Evolutionary conservation across 805 yeast species (phyloP).

Genomic region (Saturnispora galanensis): DNA sequence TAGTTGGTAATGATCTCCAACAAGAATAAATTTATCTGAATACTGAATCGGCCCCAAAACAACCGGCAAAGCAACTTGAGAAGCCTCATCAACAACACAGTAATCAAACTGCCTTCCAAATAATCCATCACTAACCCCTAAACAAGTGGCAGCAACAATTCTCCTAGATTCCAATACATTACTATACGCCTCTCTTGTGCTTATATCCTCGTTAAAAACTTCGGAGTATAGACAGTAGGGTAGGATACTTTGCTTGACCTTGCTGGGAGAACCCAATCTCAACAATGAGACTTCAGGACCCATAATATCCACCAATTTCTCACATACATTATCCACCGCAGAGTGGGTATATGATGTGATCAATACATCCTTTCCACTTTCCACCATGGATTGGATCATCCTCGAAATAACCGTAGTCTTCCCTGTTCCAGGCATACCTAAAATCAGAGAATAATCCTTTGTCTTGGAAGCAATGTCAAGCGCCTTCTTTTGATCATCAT

Average conservation of each 20-base stretch:
- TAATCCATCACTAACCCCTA: slow-evolving; percentile 59
- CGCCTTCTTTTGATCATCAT: slow-evolving; percentile 64
- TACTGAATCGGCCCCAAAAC: slow-evolving; percentile 79
- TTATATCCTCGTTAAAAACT: slow-evolving; percentile 18
- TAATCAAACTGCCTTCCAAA: slow-evolving; percentile 67
- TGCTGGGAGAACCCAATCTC: slow-evolving; percentile 53
- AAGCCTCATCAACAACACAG: slow-evolving; percentile 94
- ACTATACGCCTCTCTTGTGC: slow-evolving; percentile 36
- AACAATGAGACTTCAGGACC: slow-evolving; percentile 34
- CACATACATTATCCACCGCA: slow-evolving; percentile 86
- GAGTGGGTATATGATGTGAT: slow-evolving; percentile 88
- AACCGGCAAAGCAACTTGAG: slow-evolving; percentile 87
- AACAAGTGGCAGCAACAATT: slow-evolving; percentile 83
- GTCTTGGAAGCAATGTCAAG: slow-evolving; percentile 54
- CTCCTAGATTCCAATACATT: slow-evolving; percentile 43
- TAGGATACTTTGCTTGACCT: slow-evolving; percentile 54
- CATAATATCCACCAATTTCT: slow-evolving; percentile 47
- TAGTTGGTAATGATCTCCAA: slow-evolving; percentile 93
- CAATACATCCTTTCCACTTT: slow-evolving; percentile 55
- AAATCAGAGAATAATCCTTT: slow-evolving; percentile 65
- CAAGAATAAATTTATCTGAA: slow-evolving; percentile 73
- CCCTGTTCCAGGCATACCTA: slow-evolving; percentile 99
- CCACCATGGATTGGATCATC: slow-evolving; percentile 51
- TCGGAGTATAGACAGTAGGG: slow-evolving; percentile 40
- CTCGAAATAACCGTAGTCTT: slow-evolving; percentile 85